Evolutionary conservation across 257 asterid genomes (phyloP), one percentile per base, ranked within the genome.

Genomic region (Solanum phureja): DNA sequence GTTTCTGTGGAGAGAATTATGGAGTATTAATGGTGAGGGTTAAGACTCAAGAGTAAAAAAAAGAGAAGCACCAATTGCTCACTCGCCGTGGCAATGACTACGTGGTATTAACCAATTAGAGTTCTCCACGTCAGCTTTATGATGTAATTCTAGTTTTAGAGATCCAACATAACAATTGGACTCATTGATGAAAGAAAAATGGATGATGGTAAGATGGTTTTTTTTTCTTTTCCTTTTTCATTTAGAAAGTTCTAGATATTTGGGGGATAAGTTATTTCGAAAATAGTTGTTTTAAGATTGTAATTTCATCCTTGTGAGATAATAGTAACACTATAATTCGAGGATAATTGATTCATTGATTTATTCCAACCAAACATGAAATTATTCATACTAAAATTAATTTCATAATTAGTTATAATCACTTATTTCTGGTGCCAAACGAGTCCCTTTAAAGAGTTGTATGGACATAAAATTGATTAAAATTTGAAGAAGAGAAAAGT

Each of bases 31-130:
- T 23, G 89, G 74, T 74, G 77, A 81, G 31, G 71, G 89, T 35
- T 76, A 40, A 71, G 9, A 76, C 21, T 75, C 38, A 3, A 34
- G n/a, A 40, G 40, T 66, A 37, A 64, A 83, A 56, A 29, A 4
- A 31, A 87, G 76, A 77, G 79, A 56, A 34, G 73, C 69, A 33
- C 42, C 42, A 60, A 23, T 6, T 13, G 79, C 37, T 83, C 66
- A 11, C 24, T 24, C 19, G 33, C 85, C 76, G 64, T 62, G 69
- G 83, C 72, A 18, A 24, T 77, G 69, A 71, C 77, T 85, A 92
- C 93, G 93, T 93, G 94, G 86, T 85, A 83, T 37, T 69, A 27
- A 69, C 95, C 92, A 88, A 91, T 93, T 2, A 71, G 71, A 52
- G 0, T 4, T 42, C 11, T 56, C 88, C 94, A 92, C 90, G 88